These are phyloP conservation scores for Neurospora tetrasperma DNA, from an alignment of 495 filamentous ascomycete species.

Conservation along the genomic window DNA sequence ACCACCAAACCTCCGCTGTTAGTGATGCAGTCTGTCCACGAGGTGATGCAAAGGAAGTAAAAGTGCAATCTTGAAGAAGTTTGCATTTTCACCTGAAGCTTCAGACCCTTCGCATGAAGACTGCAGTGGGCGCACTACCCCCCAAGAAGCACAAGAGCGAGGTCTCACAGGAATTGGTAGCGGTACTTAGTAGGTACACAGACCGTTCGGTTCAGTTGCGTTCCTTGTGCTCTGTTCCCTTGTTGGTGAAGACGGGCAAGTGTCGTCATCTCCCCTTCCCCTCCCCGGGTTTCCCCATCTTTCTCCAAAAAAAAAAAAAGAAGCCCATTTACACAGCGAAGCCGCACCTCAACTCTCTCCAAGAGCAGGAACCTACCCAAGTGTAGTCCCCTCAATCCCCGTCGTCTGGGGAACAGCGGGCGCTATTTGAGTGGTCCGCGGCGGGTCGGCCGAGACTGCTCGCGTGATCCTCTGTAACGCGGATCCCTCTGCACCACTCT, in stretches of 20 bases:
- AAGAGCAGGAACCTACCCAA: no score
- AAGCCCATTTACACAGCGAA: background rate
- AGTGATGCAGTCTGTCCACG: background rate
- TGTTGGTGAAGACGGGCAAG: background rate
- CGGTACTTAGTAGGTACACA: background rate
- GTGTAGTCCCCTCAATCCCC: background rate
- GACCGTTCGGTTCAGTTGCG: background rate
- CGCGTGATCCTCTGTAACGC: background rate
- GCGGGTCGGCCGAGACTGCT: background rate
- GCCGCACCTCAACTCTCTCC: constrained; percentile 4
- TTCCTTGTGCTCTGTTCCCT: background rate
- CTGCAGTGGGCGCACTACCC: background rate
- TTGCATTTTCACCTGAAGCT: background rate
- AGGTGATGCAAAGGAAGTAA: background rate
- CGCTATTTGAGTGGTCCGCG: background rate
- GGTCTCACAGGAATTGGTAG: background rate
- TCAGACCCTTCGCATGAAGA: background rate
- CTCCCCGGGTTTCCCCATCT: background rate
- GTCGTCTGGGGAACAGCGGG: background rate
- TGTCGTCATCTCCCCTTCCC: background rate
- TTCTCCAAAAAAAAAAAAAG: background rate
- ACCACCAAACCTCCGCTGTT: background rate
- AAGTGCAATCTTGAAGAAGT: background rate
- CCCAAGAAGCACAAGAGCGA: background rate
- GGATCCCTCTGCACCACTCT: background rate